These are phyloP conservation scores for Polygonum aviculare DNA, from an alignment of 148 eudicot species.

Conservation along the genomic window DNA sequence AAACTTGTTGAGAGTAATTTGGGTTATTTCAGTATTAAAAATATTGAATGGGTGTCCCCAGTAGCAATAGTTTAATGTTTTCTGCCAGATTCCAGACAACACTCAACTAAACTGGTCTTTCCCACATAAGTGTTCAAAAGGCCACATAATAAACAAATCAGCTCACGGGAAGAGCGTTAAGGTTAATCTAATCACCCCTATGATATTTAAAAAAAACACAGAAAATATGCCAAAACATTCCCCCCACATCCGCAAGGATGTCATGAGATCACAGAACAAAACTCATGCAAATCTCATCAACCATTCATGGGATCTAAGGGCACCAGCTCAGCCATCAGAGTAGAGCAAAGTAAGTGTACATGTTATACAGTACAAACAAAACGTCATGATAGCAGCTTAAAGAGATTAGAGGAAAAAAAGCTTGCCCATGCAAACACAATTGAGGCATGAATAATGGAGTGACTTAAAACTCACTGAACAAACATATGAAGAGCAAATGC, in stretches of 20 bases:
- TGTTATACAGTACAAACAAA: background rate
- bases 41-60: background rate
- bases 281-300: background rate
- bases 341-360: background rate
- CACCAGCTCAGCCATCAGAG: background rate
- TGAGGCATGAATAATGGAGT: background rate
- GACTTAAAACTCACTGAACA: background rate
- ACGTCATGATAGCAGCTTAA: background rate
- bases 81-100: background rate
- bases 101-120: background rate
- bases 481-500: background rate
- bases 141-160: conserved; percentile 1
- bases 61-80: background rate
- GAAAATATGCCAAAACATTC: background rate
- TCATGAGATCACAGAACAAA: background rate
- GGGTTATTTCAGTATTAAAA: background rate
- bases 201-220: background rate
- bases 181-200: background rate
- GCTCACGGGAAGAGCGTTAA: background rate
- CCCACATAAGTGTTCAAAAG: background rate
- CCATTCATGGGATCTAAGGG: background rate
- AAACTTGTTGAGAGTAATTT: too few relatives aligned
- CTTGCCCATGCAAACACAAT: too few relatives aligned
- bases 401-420: background rate
- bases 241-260: background rate